Evolutionary conservation across 164 flowering plant species (phyloP).

Genomic region (Macadamia tetraphylla): DNA sequence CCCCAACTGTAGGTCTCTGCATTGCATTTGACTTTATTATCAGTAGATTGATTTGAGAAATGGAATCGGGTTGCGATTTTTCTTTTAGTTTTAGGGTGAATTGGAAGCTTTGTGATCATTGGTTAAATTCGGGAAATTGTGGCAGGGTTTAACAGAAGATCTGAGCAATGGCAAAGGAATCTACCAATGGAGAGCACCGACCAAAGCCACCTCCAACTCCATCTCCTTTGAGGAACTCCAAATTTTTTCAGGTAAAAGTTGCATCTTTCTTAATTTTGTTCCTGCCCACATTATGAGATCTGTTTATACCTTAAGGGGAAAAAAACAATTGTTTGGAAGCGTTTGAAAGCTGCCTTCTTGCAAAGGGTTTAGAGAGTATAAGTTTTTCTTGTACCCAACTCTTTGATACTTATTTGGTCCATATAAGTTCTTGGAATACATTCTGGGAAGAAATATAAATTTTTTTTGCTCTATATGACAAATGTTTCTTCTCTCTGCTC

Average conservation of each 20-base stretch:
- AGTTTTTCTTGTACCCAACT: too few relatives aligned
- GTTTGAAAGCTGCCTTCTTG: too few relatives aligned
- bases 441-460: too few relatives aligned
- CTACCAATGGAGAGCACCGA: slow-evolving; percentile 33
- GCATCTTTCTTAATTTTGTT: too few relatives aligned
- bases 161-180: slow-evolving; percentile 32
- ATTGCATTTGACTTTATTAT: not conserved
- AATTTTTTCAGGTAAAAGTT: slow-evolving; percentile 50
- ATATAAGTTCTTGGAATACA: too few relatives aligned
- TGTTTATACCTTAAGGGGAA: too few relatives aligned
- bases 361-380: too few relatives aligned
- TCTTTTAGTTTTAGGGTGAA: not conserved
- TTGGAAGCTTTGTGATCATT: not conserved
- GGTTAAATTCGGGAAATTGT: not conserved
- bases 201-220: slow-evolving; percentile 64
- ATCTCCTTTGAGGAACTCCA: slow-evolving; percentile 62
- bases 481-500: not conserved
- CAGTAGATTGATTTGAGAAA: not conserved
- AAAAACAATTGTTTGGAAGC: too few relatives aligned
- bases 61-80: not conserved
- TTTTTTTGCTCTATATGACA: not conserved
- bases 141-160: slow-evolving; percentile 7
- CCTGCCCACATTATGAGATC: too few relatives aligned
- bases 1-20: not conserved
- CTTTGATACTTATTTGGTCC: too few relatives aligned